Percentiles rank a stretch among this genome's conserved stretches.
Conservation (phyloP, 1,139 yeast genomes). For the Nakaseomyces uthaithaninus region DNA sequence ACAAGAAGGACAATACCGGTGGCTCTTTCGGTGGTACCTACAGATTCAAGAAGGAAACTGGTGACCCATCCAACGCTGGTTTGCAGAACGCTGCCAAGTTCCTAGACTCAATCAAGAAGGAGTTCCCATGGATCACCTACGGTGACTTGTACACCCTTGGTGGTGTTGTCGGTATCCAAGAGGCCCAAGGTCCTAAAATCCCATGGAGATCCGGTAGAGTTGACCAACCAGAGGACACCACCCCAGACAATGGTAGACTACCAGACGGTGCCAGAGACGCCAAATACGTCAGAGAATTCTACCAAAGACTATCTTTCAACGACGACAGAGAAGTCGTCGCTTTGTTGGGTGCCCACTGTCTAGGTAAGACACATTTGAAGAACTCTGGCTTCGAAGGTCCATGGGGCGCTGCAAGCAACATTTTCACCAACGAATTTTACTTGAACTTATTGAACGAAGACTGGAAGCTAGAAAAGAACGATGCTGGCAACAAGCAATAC, state of each 20-base stretch:
- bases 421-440: conserved; percentile 77
- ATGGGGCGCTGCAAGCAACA: conserved; percentile 87
- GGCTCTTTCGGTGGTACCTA: conserved; percentile 85
- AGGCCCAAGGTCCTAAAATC: conserved; percentile 76
- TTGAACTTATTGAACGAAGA: conserved; percentile 54
- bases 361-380: conserved; percentile 65
- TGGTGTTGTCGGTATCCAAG: conserved; percentile 82
- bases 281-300: conserved; percentile 57
- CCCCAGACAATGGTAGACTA: conserved; percentile 64
- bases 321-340: conserved; percentile 87
- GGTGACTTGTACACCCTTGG: conserved; percentile 88
- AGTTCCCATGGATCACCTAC: conserved; percentile 68
- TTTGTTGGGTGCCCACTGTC: conserved; percentile 78
- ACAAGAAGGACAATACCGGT: conserved; percentile 50
- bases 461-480: conserved; percentile 74
- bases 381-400: conserved; percentile 83
- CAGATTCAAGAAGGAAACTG: conserved; percentile 57
- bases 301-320: conserved; percentile 64
- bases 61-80: conserved; percentile 71
- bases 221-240: conserved; percentile 40
- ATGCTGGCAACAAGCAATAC: conserved; percentile 61
- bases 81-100: conserved; percentile 58
- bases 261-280: conserved; percentile 77
- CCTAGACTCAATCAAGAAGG: conserved; percentile 47
- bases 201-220: conserved; percentile 82